Conservation (phyloP, 805 yeast species). For the Lipomyces sp. region DNA sequence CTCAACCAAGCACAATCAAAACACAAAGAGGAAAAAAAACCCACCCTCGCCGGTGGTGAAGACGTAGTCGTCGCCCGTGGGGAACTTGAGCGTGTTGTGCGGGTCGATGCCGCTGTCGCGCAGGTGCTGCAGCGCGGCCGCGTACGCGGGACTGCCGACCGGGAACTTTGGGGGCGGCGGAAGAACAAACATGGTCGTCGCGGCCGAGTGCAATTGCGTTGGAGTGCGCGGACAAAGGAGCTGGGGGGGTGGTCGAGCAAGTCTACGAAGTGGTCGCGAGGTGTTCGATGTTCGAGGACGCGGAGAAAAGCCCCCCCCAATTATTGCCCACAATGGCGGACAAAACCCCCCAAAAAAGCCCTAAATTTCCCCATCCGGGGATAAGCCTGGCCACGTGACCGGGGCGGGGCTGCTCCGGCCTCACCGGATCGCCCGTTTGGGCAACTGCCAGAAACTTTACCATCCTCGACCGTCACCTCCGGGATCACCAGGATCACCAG, state of each 20-base stretch:
- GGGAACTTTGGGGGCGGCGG: conserved; percentile 38
- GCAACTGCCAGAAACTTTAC: too few species aligned
- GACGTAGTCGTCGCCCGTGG: conserved; percentile 28
- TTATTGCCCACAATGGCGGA: too few species aligned
- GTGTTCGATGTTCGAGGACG: background rate
- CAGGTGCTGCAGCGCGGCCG: conserved; percentile 27
- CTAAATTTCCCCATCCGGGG: too few species aligned
- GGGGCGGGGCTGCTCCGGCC: too few species aligned
- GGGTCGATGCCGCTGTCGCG: conserved; percentile 22
- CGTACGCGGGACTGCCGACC: conserved; percentile 29
- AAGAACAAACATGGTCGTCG: conserved; percentile 33
- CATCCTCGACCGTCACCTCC: too few species aligned
- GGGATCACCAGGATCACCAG: too few species aligned
- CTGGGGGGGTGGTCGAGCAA: background rate
- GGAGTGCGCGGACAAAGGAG: background rate
- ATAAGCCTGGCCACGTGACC: too few species aligned
- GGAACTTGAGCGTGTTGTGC: conserved; percentile 30
- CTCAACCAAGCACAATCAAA: background rate
- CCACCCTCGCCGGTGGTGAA: conserved; percentile 39
- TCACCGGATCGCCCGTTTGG: too few species aligned
- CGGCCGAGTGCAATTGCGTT: background rate
- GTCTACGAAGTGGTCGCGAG: background rate
- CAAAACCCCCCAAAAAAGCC: too few species aligned
- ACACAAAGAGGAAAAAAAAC: background rate
- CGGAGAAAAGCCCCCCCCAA: background rate